Percentiles rank a stretch among this genome's conserved stretches.
Evolutionary conservation across 2,329 filamentous ascomycete species (phyloP).

Genomic region (Aspergillus quadrilineatus): DNA sequence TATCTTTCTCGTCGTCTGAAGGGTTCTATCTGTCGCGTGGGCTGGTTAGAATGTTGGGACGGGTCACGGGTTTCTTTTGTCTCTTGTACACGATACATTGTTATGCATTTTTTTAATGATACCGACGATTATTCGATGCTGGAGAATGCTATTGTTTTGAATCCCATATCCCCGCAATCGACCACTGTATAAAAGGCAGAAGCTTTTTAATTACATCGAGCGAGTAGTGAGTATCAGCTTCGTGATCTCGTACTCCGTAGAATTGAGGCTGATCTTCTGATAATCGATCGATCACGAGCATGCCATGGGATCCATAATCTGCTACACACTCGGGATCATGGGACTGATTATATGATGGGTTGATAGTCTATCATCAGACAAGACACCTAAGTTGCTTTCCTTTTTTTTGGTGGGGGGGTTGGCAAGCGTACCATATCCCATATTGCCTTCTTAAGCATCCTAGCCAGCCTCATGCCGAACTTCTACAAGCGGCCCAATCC

Average conservation of each 20-base stretch:
- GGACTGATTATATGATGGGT: background rate
- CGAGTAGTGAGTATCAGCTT: background rate
- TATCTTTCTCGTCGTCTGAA: background rate
- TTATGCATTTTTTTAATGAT: slow-evolving; percentile 2
- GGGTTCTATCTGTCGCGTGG: background rate
- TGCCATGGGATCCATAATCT: background rate
- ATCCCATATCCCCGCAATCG: background rate
- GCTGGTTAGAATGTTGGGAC: slow-evolving; percentile 9
- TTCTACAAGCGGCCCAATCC: too few relatives aligned
- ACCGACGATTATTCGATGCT: slow-evolving; percentile 5
- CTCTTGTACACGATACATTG: slow-evolving; percentile 5
- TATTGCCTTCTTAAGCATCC: too few relatives aligned
- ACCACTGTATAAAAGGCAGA: background rate
- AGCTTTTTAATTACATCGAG: background rate
- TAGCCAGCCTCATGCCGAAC: too few relatives aligned
- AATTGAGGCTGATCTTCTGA: background rate
- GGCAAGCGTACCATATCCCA: too few relatives aligned
- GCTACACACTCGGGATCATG: background rate
- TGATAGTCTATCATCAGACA: too few relatives aligned
- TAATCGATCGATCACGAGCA: slow-evolving; percentile 3
- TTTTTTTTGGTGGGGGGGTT: background rate
- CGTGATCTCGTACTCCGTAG: too few relatives aligned
- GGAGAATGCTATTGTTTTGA: background rate
- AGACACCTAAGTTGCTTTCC: background rate
- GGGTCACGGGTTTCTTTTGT: background rate